Conservation (phyloP, 139 green algal species). For the Spirogloea muscicola region DNA sequence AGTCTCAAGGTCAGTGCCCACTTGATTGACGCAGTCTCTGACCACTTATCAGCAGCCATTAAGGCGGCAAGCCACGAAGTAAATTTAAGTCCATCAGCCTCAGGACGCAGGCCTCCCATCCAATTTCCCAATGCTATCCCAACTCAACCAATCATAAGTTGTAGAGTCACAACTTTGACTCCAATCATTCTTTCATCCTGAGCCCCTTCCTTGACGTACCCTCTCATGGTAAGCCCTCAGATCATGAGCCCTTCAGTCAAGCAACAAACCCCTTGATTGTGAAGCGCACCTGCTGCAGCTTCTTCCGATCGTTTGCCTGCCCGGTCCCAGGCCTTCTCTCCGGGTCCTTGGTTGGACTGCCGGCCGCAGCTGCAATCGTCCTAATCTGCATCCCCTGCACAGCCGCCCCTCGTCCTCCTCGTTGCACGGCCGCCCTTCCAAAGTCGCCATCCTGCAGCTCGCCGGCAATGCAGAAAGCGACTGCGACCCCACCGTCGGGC, state of each 20-base stretch:
- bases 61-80: background rate
- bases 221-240: no score
- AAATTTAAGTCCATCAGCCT: background rate
- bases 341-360: background rate
- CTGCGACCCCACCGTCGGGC: background rate
- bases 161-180: no score
- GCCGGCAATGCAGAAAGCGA: background rate
- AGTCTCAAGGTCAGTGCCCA: no score
- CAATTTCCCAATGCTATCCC: background rate
- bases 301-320: slow-evolving; percentile 14
- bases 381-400: background rate
- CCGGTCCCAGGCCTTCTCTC: background rate
- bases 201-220: no score
- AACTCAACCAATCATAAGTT: no score
- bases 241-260: background rate
- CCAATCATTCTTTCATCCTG: no score
- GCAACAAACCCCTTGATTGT: background rate
- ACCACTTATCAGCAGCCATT: slow-evolving; percentile 1
- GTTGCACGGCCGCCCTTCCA: background rate
- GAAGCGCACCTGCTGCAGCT: slow-evolving; percentile 11
- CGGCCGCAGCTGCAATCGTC: background rate
- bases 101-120: background rate
- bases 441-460: slow-evolving; percentile 1
- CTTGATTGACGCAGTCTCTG: no score
- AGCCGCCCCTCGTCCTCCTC: background rate